These are phyloP conservation scores for Abortiporus biennis DNA, from an alignment of 1,284 basidiomycete species.

Conservation along the genomic window DNA sequence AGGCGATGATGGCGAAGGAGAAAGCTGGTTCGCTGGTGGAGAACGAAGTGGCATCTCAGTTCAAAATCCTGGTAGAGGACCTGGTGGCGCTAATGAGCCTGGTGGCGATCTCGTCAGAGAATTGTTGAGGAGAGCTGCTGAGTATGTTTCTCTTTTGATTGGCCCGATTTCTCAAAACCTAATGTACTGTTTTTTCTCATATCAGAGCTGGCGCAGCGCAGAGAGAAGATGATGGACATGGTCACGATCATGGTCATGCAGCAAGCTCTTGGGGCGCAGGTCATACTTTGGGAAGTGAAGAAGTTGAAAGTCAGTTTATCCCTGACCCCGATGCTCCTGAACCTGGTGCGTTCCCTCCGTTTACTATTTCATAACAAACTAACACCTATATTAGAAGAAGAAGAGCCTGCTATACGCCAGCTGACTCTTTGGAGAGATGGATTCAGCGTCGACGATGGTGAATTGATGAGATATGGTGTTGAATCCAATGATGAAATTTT, in stretches of 20 bases:
- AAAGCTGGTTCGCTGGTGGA: slow-evolving; percentile 82
- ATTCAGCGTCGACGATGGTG: slow-evolving; percentile 90
- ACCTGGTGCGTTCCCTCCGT: slow-evolving; percentile 9
- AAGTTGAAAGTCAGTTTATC: slow-evolving; percentile 64
- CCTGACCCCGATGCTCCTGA: slow-evolving; percentile 56
- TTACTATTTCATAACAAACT: not conserved
- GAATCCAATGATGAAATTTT: slow-evolving; percentile 73
- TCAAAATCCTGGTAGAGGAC: slow-evolving; percentile 67
- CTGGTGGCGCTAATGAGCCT: slow-evolving; percentile 32
- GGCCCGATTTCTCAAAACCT: not conserved
- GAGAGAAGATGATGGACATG: too few relatives aligned
- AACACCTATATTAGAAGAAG: slow-evolving; percentile 34
- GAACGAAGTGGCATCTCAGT: slow-evolving; percentile 89
- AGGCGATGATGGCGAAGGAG: slow-evolving; percentile 32
- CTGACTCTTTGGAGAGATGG: slow-evolving; percentile 95
- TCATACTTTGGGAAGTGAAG: slow-evolving; percentile 84
- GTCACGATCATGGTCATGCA: slow-evolving; percentile 13
- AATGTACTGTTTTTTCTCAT: not conserved
- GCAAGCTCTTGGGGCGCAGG: slow-evolving; percentile 62
- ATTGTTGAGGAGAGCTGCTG: slow-evolving; percentile 76
- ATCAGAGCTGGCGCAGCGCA: slow-evolving; percentile 16
- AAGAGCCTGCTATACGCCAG: slow-evolving; percentile 63
- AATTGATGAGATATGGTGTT: slow-evolving; percentile 81
- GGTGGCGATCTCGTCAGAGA: slow-evolving; percentile 73
- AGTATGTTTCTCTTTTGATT: slow-evolving; percentile 42